Evolutionary conservation across 2,329 filamentous ascomycete genomes (phyloP).

Genomic region (Beauveria scarabaeidicola): DNA sequence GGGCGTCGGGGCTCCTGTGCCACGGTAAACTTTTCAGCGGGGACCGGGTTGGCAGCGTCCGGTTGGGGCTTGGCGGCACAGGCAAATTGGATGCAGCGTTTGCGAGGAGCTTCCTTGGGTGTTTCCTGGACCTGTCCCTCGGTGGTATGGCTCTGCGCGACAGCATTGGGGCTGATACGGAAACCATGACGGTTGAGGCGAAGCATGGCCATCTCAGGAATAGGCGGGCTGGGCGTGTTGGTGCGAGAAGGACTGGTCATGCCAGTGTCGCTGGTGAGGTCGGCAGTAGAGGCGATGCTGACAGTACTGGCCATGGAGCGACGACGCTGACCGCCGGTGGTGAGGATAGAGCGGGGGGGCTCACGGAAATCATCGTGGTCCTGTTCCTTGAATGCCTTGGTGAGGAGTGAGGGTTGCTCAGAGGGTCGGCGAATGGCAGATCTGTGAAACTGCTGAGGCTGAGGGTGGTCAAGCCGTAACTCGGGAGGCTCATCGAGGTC

Average conservation of each 20-base stretch:
- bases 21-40: constrained; percentile 25
- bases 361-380: constrained; percentile 6
- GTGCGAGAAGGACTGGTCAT: constrained; percentile 83
- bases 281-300: constrained; percentile 75
- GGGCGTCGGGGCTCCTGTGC: constrained; percentile 41
- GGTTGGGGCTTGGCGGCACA: constrained; percentile 59
- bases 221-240: constrained; percentile 81
- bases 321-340: constrained; percentile 30
- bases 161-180: constrained; percentile 18
- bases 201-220: constrained; percentile 47
- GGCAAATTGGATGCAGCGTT: constrained; percentile 87
- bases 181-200: constrained; percentile 28
- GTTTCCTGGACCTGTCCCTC: constrained; percentile 32
- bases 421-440: constrained; percentile 38
- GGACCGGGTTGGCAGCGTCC: constrained; percentile 18
- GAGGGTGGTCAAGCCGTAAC: constrained; percentile 23
- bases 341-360: constrained; percentile 23
- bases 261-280: constrained; percentile 90
- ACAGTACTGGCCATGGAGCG: constrained; percentile 70
- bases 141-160: constrained; percentile 18
- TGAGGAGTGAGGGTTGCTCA: constrained; percentile 73
- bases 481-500: constrained; percentile 90
- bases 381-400: constrained; percentile 62
- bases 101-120: constrained; percentile 41
- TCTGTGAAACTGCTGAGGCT: constrained; percentile 35